A percentile compares a stretch with the other conserved stretches of the same genome.
These are phyloP conservation scores for Termitomyces sp. DNA, from an alignment of 768 basidiomycete species.

Conservation along the genomic window DNA sequence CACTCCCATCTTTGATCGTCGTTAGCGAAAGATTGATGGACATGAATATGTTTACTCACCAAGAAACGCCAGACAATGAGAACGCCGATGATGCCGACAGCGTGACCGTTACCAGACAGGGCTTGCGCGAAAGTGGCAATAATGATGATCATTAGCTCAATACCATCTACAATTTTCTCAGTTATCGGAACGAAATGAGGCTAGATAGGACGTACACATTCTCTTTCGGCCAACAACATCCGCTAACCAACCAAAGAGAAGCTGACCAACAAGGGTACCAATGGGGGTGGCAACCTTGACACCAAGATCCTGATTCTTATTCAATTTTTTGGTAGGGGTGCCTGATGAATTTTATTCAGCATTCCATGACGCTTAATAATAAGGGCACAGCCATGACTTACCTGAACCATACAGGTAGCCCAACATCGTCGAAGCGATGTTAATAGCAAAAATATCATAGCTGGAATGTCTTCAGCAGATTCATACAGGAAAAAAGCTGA, in stretches of 20 bases:
- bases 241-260: constrained; percentile 78
- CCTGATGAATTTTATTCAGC: not conserved
- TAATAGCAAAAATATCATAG: constrained; percentile 89
- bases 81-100: constrained; percentile 67
- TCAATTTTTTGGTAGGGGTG: constrained; percentile 27
- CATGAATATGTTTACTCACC: constrained; percentile 21
- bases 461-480: constrained; percentile 20
- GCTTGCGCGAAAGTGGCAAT: constrained; percentile 77
- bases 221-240: constrained; percentile 72
- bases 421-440: constrained; percentile 78
- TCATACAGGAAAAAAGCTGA: not conserved
- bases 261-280: constrained; percentile 70
- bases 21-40: not conserved
- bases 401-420: constrained; percentile 31
- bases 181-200: not conserved
- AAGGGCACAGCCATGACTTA: not conserved
- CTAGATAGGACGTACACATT: constrained; percentile 52
- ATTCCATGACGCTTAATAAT: not conserved
- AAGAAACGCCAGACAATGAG: constrained; percentile 84
- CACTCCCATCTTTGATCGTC: constrained; percentile 52
- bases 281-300: constrained; percentile 75
- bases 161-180: constrained; percentile 40
- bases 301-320: constrained; percentile 65
- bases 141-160: constrained; percentile 80
- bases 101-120: constrained; percentile 60